Conservation (phyloP, 768 basidiomycete species). For the Suillus luteus region DNA sequence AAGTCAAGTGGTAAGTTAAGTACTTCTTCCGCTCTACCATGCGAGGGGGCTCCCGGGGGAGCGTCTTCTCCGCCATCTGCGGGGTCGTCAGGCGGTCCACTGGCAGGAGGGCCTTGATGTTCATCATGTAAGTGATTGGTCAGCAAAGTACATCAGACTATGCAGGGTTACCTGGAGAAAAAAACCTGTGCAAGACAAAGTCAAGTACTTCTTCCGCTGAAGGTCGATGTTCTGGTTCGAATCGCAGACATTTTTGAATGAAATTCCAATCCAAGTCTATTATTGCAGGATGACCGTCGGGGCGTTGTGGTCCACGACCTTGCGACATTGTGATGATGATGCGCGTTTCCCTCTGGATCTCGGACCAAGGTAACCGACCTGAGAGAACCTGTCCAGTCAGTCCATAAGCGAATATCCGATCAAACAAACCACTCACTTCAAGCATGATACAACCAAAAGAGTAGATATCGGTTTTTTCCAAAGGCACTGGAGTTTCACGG, state of each 20-base stretch:
- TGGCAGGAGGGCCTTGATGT: not conserved
- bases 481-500: too few relatives aligned
- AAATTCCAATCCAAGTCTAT: not conserved
- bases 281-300: not conserved
- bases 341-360: not conserved
- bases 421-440: too few relatives aligned
- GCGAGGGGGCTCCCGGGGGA: not conserved
- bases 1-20: not conserved
- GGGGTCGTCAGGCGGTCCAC: not conserved
- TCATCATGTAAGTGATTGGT: not conserved
- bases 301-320: not conserved
- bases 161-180: not conserved
- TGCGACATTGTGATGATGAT: not conserved
- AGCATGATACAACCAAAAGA: too few relatives aligned
- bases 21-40: not conserved
- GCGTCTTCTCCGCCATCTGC: not conserved
- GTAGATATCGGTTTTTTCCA: too few relatives aligned
- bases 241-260: too few relatives aligned
- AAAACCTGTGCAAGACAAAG: not conserved
- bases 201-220: not conserved
- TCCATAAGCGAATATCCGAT: not conserved
- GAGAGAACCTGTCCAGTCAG: not conserved
- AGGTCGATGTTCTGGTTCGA: not conserved
- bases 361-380: not conserved
- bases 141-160: rapidly evolving